Evolutionary conservation across 345 rosid species (phyloP).

Genomic region (Schrenkiella parvula): DNA sequence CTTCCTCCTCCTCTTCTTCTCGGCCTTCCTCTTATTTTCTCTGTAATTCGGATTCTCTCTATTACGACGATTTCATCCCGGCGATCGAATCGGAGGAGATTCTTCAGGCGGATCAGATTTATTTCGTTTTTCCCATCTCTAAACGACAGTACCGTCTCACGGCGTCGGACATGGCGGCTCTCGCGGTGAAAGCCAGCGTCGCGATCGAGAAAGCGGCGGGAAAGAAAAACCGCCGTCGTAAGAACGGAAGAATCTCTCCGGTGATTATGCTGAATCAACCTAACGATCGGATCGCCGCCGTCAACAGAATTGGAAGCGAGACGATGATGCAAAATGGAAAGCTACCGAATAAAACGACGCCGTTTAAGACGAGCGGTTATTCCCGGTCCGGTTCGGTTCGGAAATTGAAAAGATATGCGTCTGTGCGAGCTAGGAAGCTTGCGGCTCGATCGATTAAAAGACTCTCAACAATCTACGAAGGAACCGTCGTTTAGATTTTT

Average conservation of each 20-base stretch:
- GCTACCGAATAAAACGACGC: background rate
- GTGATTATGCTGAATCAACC: conserved; percentile 26
- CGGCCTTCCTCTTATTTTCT: conserved; percentile 36
- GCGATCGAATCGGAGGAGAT: conserved; percentile 36
- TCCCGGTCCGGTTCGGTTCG: conserved; percentile 54
- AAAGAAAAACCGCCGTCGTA: conserved; percentile 27
- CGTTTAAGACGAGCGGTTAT: conserved; percentile 10
- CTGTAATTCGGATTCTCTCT: conserved; percentile 56
- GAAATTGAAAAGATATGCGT: conserved; percentile 47
- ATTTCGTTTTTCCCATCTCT: conserved; percentile 62
- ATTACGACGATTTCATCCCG: conserved; percentile 63
- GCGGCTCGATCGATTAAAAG: conserved; percentile 73
- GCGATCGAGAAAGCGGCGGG: conserved; percentile 50
- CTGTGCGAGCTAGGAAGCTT: conserved; percentile 57
- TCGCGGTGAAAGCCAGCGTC: conserved; percentile 79
- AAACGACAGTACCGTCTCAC: conserved; percentile 53
- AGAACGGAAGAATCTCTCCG: conserved; percentile 52
- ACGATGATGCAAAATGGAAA: background rate
- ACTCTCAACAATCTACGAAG: conserved; percentile 70
- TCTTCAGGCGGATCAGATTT: conserved; percentile 53
- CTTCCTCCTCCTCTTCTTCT: conserved; percentile 23
- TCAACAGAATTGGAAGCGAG: background rate
- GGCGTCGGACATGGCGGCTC: conserved; percentile 81
- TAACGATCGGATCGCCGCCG: background rate
- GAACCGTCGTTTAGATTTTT: conserved; percentile 37